These are phyloP conservation scores for Balamuthia mandrillaris DNA, from an alignment of 208 protist species.

Conservation along the genomic window DNA sequence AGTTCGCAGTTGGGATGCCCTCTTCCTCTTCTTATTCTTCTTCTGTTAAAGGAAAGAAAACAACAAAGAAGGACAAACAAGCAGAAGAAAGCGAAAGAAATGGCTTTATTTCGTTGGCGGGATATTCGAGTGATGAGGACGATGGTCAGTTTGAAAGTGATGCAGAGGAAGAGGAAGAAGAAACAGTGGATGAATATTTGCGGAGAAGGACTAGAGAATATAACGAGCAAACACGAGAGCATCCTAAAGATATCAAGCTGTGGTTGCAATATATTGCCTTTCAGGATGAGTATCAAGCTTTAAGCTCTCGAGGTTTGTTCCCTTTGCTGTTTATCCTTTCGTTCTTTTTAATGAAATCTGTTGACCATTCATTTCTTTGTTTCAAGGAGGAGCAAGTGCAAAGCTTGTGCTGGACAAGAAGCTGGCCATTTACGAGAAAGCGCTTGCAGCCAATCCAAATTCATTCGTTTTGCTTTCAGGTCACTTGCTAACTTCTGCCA, in stretches of 20 bases:
- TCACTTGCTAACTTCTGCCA: background rate
- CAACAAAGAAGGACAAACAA: no score
- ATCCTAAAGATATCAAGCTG: background rate
- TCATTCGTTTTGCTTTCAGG: background rate
- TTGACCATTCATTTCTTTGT: no score
- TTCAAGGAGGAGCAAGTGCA: no score
- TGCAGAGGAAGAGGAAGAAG: background rate
- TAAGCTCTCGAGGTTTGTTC: no score
- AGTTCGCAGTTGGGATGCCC: no score
- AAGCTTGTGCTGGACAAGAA: background rate
- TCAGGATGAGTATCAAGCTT: conserved; percentile 14
- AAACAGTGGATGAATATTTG: background rate
- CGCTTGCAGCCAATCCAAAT: background rate
- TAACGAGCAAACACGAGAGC: background rate
- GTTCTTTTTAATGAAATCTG: no score
- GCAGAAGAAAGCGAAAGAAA: no score
- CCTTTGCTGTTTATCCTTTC: no score
- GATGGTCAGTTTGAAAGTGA: background rate
- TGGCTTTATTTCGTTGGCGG: background rate
- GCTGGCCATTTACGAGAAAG: conserved; percentile 15
- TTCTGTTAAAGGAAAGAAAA: no score
- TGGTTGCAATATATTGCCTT: background rate
- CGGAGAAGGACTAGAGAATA: background rate
- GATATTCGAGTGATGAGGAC: background rate
- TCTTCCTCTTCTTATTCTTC: no score